phyloP scores from a whole-genome alignment of 2,329 filamentous ascomycete species.

The Niveomyces coronatus region DNA sequence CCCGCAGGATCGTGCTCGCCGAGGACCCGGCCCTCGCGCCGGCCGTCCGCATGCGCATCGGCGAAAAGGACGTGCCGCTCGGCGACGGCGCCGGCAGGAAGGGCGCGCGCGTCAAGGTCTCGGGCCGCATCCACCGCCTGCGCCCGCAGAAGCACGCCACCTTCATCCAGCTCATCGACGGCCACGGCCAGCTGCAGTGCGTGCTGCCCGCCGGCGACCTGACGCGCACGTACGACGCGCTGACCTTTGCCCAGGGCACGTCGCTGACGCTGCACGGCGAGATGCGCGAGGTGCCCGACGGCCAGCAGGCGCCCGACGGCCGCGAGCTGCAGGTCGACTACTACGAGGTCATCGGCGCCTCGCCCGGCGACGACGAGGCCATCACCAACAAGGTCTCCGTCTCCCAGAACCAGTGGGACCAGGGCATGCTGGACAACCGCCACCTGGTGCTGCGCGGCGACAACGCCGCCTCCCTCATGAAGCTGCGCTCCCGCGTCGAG shows the following conservation, averaged over 20 bases:
- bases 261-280: conserved; percentile 76
- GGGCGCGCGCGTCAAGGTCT: conserved; percentile 68
- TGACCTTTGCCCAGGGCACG: conserved; percentile 80
- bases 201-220: conserved; percentile 66
- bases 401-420: conserved; percentile 40
- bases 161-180: conserved; percentile 79
- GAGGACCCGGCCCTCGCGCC: conserved; percentile 65
- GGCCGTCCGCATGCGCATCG: conserved; percentile 66
- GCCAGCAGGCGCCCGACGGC: conserved; percentile 68
- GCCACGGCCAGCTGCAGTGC: conserved; percentile 71
- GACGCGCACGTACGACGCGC: conserved; percentile 82
- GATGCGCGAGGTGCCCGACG: conserved; percentile 69
- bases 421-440: conserved; percentile 59
- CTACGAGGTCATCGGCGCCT: conserved; percentile 68
- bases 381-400: conserved; percentile 66
- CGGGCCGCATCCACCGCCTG: conserved; percentile 72
- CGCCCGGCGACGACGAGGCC: conserved; percentile 79
- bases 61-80: conserved; percentile 54
- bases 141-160: conserved; percentile 74
- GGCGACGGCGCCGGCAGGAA: conserved; percentile 46
- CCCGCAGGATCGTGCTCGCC: conserved; percentile 60
- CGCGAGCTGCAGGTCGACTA: conserved; percentile 88
- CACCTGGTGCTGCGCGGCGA: conserved; percentile 82
- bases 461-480: conserved; percentile 73
- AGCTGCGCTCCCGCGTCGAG: conserved; percentile 73